Conservation (phyloP, 1,139 yeast genomes). For the Taiozyma sp. region DNA sequence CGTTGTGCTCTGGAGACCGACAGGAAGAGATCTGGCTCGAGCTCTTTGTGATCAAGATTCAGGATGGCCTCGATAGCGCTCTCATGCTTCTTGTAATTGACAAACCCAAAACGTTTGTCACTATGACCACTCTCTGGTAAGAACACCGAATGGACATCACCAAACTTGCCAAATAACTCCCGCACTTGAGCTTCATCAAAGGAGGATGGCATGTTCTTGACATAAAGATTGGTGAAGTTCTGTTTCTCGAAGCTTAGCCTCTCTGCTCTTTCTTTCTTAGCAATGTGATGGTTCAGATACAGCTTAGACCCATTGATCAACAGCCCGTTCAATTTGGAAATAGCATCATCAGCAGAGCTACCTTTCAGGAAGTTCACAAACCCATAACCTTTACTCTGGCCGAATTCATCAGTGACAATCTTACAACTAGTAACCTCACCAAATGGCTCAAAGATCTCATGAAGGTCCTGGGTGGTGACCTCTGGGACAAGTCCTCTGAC, state of each 20-base stretch:
- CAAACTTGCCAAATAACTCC: slow-evolving; percentile 31
- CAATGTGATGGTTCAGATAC: slow-evolving; percentile 47
- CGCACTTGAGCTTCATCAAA: slow-evolving; percentile 18
- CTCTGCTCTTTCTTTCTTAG: slow-evolving; percentile 42
- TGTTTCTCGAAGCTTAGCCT: slow-evolving; percentile 31
- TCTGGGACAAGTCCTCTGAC: slow-evolving; percentile 44
- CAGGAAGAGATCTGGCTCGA: slow-evolving; percentile 23
- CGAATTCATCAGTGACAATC: slow-evolving; percentile 37
- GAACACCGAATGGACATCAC: slow-evolving; percentile 33
- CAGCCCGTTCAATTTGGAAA: slow-evolving; percentile 36
- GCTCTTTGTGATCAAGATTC: slow-evolving; percentile 27
- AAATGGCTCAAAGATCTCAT: slow-evolving; percentile 34
- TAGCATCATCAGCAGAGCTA: slow-evolving; percentile 40
- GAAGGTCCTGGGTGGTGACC: slow-evolving; percentile 36
- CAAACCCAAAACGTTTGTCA: slow-evolving; percentile 33
- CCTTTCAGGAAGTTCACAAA: slow-evolving; percentile 41
- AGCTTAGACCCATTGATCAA: slow-evolving; percentile 34
- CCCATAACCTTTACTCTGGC: slow-evolving; percentile 42
- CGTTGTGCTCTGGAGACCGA: slow-evolving; percentile 35
- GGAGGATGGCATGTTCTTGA: slow-evolving; percentile 43
- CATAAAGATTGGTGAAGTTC: slow-evolving; percentile 54
- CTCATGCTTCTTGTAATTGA: slow-evolving; percentile 32
- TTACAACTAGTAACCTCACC: slow-evolving; percentile 43
- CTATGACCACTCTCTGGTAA: slow-evolving; percentile 19
- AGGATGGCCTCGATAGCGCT: slow-evolving; percentile 31